These are phyloP conservation scores for Exophiala lecanii-corni DNA, from an alignment of 2,329 filamentous ascomycete genomes.

Conservation along the genomic window DNA sequence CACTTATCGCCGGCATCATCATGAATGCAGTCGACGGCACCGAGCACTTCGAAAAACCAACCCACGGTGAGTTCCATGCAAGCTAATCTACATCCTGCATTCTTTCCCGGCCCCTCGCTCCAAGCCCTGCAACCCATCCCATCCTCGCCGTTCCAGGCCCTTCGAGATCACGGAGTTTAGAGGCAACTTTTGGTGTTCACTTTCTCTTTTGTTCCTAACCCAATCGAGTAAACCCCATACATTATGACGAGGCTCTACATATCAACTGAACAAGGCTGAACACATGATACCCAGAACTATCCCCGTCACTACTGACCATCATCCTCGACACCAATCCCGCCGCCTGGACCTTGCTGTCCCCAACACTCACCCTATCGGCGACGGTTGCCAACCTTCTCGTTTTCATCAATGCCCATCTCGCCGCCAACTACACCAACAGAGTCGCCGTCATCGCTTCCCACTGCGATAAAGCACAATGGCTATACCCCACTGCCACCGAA, in stretches of 20 bases:
- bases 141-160: too few species aligned
- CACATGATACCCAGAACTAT: constrained; percentile 30
- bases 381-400: constrained; percentile 86
- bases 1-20: constrained; percentile 28
- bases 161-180: too few species aligned
- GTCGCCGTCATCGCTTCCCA: constrained; percentile 90
- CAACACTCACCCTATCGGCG: constrained; percentile 72
- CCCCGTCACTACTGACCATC: constrained; percentile 81
- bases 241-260: not conserved
- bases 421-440: constrained; percentile 88
- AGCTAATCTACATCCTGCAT: constrained; percentile 1
- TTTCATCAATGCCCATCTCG: constrained; percentile 94
- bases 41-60: constrained; percentile 48
- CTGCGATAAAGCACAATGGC: constrained; percentile 77
- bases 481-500: constrained; percentile 63
- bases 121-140: too few species aligned
- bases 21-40: constrained; percentile 66
- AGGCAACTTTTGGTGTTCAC: too few species aligned
- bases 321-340: constrained; percentile 95
- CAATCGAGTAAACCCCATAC: constrained; percentile 4
- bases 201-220: constrained; percentile 3
- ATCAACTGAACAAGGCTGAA: not conserved
- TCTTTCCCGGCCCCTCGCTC: constrained; percentile 5
- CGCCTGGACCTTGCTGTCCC: constrained; percentile 77
- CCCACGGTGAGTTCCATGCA: constrained; percentile 36